Evolutionary conservation across 2,329 filamentous ascomycete genomes (phyloP).

Genomic region (Pseudocercospora crystallina): DNA sequence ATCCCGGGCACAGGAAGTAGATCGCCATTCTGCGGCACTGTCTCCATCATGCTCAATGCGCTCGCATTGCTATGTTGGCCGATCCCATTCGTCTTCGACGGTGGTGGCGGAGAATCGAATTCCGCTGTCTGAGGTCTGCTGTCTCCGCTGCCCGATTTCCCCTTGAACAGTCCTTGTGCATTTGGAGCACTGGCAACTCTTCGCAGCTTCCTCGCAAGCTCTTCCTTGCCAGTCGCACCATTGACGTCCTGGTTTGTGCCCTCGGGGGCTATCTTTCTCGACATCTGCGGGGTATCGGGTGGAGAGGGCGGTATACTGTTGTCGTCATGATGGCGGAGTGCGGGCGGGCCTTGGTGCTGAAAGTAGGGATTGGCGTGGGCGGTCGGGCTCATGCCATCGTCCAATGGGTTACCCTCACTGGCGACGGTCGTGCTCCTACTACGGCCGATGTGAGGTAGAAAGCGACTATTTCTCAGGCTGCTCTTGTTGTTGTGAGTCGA

Average conservation of each 20-base stretch:
- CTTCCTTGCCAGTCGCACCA: conserved; percentile 82
- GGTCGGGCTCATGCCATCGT: conserved; percentile 86
- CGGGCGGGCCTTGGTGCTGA: conserved; percentile 89
- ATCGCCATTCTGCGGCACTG: conserved; percentile 36
- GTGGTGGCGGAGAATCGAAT: conserved; percentile 58
- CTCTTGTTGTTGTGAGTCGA: conserved; percentile 52
- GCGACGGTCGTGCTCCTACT: conserved; percentile 87
- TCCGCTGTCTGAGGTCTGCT: conserved; percentile 68
- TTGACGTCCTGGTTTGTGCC: conserved; percentile 62
- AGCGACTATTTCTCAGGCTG: conserved; percentile 78
- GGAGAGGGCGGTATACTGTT: conserved; percentile 90
- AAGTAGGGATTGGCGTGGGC: conserved; percentile 97
- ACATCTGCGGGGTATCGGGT: conserved; percentile 78
- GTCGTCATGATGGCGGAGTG: conserved; percentile 90
- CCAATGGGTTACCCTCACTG: conserved; percentile 87
- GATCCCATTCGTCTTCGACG: conserved; percentile 57
- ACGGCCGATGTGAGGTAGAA: conserved; percentile 82
- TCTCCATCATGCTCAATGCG: conserved; percentile 57
- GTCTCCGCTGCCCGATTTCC: conserved; percentile 30
- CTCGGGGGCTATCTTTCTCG: conserved; percentile 67
- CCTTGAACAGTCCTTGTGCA: conserved; percentile 82
- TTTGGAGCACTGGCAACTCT: conserved; percentile 96
- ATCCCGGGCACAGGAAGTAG: conserved; percentile 40
- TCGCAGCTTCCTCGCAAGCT: conserved; percentile 86
- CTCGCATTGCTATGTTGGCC: conserved; percentile 43